These are phyloP conservation scores for Agaricus sinodeliciosus DNA, from an alignment of 768 basidiomycete genomes.

Conservation along the genomic window DNA sequence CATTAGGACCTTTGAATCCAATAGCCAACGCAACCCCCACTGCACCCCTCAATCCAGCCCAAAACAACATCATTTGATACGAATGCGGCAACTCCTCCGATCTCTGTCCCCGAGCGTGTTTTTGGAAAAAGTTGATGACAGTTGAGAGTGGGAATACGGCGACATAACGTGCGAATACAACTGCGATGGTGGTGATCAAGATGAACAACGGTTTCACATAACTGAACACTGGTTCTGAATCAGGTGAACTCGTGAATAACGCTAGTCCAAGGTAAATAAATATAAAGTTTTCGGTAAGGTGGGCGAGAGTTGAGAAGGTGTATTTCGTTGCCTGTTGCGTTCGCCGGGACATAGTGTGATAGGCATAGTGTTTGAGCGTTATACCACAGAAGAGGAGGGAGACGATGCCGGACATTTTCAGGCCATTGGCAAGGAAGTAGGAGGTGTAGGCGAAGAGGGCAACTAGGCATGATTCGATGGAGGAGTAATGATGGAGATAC, in stretches of 20 bases:
- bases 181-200: conserved; percentile 82
- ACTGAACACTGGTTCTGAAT: conserved; percentile 65
- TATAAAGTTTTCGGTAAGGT: conserved; percentile 97
- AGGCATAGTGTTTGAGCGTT: conserved; percentile 99
- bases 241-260: conserved; percentile 87
- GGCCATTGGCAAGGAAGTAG: conserved; percentile 98
- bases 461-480: conserved; percentile 95
- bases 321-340: conserved; percentile 94
- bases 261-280: conserved; percentile 98
- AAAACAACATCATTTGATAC: conserved; percentile 99
- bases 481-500: conserved; percentile 77
- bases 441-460: conserved; percentile 92
- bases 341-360: conserved; percentile 95
- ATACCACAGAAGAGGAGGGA: conserved; percentile 98
- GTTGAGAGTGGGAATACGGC: conserved; percentile 96
- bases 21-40: conserved; percentile 97
- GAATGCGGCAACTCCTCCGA: conserved; percentile 92
- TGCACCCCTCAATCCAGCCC: conserved; percentile 95
- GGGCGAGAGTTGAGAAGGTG: conserved; percentile 90
- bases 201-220: conserved; percentile 97
- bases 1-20: conserved; percentile 92
- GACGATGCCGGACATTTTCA: conserved; percentile 94
- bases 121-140: conserved; percentile 88
- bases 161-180: conserved; percentile 90
- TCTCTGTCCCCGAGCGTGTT: conserved; percentile 78